These are phyloP conservation scores for Wickerhamomyces bovis DNA, from an alignment of 805 yeast genomes.

Conservation along the genomic window DNA sequence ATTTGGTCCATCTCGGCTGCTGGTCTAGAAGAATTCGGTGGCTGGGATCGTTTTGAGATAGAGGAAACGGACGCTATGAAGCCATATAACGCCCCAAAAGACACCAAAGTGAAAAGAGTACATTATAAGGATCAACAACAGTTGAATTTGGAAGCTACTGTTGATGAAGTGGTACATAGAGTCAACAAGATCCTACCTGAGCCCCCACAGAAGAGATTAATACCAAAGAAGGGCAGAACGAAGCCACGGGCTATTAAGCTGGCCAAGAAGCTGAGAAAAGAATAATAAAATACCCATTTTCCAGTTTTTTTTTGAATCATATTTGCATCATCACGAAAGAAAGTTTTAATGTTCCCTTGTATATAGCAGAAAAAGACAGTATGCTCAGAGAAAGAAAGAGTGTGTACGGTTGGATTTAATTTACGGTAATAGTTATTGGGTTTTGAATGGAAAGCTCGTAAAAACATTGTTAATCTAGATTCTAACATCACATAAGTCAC, in stretches of 20 bases:
- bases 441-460: not conserved
- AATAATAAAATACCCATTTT: not conserved
- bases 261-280: constrained; percentile 1
- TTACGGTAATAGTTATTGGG: not conserved
- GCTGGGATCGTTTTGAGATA: not conserved
- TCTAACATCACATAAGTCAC: constrained; percentile 40
- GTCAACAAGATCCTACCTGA: constrained; percentile 24
- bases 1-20: constrained; percentile 32
- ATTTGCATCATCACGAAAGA: not conserved
- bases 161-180: constrained; percentile 3
- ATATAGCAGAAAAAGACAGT: not conserved
- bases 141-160: constrained; percentile 9
- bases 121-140: not conserved
- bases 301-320: not conserved
- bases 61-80: not conserved
- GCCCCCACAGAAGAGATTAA: constrained; percentile 7
- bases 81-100: not conserved
- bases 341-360: not conserved
- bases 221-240: constrained; percentile 5
- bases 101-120: not conserved
- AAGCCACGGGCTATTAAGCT: constrained; percentile 4
- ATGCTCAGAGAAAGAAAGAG: not conserved
- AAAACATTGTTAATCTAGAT: not conserved
- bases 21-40: constrained; percentile 27
- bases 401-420: not conserved